Percentiles rank a stretch among this genome's conserved stretches.
Evolutionary conservation across 78 protist genomes (phyloP).

Genomic region (Dictyostelium purpureum): DNA sequence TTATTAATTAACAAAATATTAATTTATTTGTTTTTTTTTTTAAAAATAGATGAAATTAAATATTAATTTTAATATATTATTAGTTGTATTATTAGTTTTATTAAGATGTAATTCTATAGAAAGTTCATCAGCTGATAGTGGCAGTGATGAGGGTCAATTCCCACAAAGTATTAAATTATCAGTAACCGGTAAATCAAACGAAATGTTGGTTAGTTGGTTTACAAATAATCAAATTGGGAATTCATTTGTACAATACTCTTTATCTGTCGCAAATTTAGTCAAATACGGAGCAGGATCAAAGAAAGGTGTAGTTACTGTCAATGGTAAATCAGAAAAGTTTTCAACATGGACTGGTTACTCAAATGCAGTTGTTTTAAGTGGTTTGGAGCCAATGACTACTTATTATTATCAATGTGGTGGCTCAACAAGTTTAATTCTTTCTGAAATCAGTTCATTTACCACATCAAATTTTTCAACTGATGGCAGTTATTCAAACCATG

Average conservation of each 20-base stretch:
- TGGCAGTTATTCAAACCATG: background rate
- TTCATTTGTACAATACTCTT: slow-evolving; percentile 22
- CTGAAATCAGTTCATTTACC: background rate
- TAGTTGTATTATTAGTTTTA: no score
- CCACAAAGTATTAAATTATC: slow-evolving; percentile 55
- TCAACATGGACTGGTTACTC: slow-evolving; percentile 25
- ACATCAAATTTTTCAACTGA: background rate
- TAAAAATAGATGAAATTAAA: no score
- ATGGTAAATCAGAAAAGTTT: background rate
- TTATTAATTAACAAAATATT: no score
- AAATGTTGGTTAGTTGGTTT: slow-evolving; percentile 62
- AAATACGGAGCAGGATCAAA: background rate
- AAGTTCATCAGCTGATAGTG: background rate
- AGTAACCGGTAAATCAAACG: background rate
- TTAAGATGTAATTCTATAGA: no score
- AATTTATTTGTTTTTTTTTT: no score
- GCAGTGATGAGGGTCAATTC: background rate
- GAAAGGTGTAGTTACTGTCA: background rate
- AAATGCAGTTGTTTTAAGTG: background rate
- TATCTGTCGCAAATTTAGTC: background rate
- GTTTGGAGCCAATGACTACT: slow-evolving; percentile 8
- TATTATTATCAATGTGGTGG: slow-evolving; percentile 59
- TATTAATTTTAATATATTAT: no score
- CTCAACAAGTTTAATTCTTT: background rate
- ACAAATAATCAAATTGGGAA: slow-evolving; percentile 13